These are phyloP conservation scores for Hirschfeldia incana DNA, from an alignment of 345 rosid genomes.

Conservation along the genomic window DNA sequence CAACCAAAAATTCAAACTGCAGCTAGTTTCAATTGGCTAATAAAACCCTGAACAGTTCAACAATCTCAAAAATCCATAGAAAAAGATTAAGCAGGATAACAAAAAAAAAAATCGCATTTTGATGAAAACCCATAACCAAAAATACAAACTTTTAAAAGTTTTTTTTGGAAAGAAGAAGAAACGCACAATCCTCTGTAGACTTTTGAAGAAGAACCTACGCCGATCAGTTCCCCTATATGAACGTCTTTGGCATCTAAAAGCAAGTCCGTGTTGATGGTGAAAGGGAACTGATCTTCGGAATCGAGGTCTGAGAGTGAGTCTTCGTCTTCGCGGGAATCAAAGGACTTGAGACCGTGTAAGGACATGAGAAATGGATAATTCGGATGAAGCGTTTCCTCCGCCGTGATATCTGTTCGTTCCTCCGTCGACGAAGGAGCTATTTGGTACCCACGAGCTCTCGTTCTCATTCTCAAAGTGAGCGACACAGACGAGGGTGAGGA, in stretches of 20 bases:
- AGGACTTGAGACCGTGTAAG: slow-evolving; percentile 15
- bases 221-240: slow-evolving; percentile 17
- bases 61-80: too few relatives aligned
- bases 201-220: slow-evolving; percentile 30
- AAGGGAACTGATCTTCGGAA: slow-evolving; percentile 24
- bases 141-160: background rate
- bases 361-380: slow-evolving; percentile 38
- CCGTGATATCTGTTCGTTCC: background rate
- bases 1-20: background rate
- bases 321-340: slow-evolving; percentile 16
- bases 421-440: slow-evolving; percentile 33
- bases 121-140: background rate
- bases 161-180: background rate
- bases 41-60: too few relatives aligned
- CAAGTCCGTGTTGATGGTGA: slow-evolving; percentile 15
- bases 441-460: slow-evolving; percentile 33
- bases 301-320: slow-evolving; percentile 12
- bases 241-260: slow-evolving; percentile 24
- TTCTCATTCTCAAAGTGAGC: slow-evolving; percentile 6
- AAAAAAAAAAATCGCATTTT: background rate
- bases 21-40: too few relatives aligned
- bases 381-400: slow-evolving; percentile 36
- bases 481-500: slow-evolving; percentile 20
- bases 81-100: too few relatives aligned
- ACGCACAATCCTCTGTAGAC: slow-evolving; percentile 37